Conservation (phyloP, 352 stramenopile genomes). For the Phytophthora kernoviae region DNA sequence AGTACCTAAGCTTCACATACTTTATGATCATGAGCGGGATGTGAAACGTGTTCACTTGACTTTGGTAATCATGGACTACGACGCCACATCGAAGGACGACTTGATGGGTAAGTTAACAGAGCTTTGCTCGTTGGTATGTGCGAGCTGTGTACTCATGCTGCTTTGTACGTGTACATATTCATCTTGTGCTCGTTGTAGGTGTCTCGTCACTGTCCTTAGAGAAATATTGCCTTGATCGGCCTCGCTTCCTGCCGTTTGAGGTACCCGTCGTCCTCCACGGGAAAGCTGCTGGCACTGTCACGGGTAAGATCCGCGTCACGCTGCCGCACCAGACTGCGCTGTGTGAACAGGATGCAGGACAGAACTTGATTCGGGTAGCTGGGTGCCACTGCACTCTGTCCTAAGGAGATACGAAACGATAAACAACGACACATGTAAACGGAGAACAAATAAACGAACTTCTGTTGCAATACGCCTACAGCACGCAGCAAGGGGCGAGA, state of each 20-base stretch:
- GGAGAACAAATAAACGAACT: constrained; percentile 18
- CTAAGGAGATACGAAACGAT: constrained; percentile 17
- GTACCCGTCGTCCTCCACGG: constrained; percentile 50
- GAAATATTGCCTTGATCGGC: constrained; percentile 46
- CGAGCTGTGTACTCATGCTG: not conserved
- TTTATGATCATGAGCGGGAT: constrained; percentile 56
- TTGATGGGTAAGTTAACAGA: constrained; percentile 49
- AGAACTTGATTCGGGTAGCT: constrained; percentile 40
- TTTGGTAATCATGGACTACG: constrained; percentile 84
- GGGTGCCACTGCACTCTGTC: constrained; percentile 63
- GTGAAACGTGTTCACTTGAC: constrained; percentile 70
- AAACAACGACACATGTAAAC: constrained; percentile 2
- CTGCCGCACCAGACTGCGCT: constrained; percentile 53
- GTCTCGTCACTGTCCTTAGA: constrained; percentile 65
- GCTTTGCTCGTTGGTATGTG: not conserved
- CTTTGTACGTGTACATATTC: not conserved
- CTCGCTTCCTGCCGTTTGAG: constrained; percentile 66
- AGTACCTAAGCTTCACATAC: constrained; percentile 64
- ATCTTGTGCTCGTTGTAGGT: constrained; percentile 23
- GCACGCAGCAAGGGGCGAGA: constrained; percentile 8
- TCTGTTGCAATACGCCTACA: constrained; percentile 11
- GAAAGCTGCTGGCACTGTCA: constrained; percentile 55
- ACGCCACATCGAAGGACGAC: constrained; percentile 75
- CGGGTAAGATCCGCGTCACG: constrained; percentile 61
- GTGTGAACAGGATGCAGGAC: constrained; percentile 16